Evolutionary conservation across 345 rosid species (phyloP), one percentile per base, ranked within the genome.

Genomic region (Populus euphratica): DNA sequence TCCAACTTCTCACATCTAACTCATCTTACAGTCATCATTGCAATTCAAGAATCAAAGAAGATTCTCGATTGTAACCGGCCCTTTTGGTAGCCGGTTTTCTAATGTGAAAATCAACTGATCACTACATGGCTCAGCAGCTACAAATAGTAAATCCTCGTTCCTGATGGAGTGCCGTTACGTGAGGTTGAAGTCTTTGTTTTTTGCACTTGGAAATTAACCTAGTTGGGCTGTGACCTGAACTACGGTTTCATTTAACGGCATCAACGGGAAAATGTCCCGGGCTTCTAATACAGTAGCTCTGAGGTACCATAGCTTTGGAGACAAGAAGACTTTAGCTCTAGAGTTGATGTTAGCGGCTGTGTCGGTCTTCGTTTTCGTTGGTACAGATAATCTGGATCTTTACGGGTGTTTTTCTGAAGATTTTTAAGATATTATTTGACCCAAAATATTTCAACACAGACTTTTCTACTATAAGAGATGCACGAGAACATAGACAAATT

Each of bases 261-360:
- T 75, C 36, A 83, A 56, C 4, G 87, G 89, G 18, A 78, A 41
- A 10, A 91, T 73, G 33, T 93, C 98, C 73, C 93, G 98, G 1
- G 94, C 96, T 68, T 93, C 97, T 16, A 95, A 36, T 38, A 91
- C 86, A 0, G 93, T 87, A 75, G 89, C 96, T 66, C 98, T 86
- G 5, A 95, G 83, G 38, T 93, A 93, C 99, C 99, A 95, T 10
- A 93, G 80, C 81, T 93, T 95, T 0, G 99, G 90, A 7, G 99
- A 95, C 70, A 89, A 81, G 56, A 91, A 95, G 50, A 95, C 85
- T 41, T 95, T 95, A n/a, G 99, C 91, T 56, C 93, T 81, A 0
- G 94, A 85, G 21, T 87, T 89, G 56, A 87, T 56, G 63, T 86
- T 81, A n/a, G 97, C 91, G 20, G 90, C 93, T 0, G 98, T 66